Evolutionary conservation across 805 yeast species (phyloP), one percentile per base, ranked within the genome.

Genomic region (Pichia occidentalis): DNA sequence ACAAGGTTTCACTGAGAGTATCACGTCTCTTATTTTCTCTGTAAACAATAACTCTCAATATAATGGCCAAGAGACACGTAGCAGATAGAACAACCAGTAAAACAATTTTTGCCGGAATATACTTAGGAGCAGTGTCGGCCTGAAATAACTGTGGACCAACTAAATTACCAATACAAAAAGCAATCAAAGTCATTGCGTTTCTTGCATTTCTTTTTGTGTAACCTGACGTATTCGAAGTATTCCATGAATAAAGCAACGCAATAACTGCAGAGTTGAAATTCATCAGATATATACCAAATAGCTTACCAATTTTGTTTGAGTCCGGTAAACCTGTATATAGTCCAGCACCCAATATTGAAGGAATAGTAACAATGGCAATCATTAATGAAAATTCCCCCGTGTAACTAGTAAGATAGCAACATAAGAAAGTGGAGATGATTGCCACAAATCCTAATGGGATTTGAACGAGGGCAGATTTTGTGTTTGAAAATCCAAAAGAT

Each of bases 91-190:
- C 49, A 7, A 70, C 71, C 26, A 72, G 68, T 47, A 71, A 77
- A 9, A 70, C 71, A 36, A 67, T 54, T 77, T 77, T 65, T 8
- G 73, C 70, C 2, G 66, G 61, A 12, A 52, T 43, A 46, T 62
- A 70, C 40, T 67, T 54, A 33, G 80, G 79, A 7, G 67, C 62
- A 45, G 68, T 69, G n/a, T 48, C 52, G 7, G 49, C 57, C 46
- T 64, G 61, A 73, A 77, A 74, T 17, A 73, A 45, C 50, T 73
- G 79, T 4, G 80, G 77, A 6, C 74, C 68, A 20, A 72, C 65
- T 16, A 73, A 61, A 43, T 73, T 73, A 20, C 72, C 61, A 28
- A 73, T 51, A 42, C 70, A 62, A 39, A 66, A 73, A 12, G 65
- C 64, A 21, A 64, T 58, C 70, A 70, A 62, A 20, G 61, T 56